Conservation (phyloP, 1,284 basidiomycete genomes). For the Athelia sp. region DNA sequence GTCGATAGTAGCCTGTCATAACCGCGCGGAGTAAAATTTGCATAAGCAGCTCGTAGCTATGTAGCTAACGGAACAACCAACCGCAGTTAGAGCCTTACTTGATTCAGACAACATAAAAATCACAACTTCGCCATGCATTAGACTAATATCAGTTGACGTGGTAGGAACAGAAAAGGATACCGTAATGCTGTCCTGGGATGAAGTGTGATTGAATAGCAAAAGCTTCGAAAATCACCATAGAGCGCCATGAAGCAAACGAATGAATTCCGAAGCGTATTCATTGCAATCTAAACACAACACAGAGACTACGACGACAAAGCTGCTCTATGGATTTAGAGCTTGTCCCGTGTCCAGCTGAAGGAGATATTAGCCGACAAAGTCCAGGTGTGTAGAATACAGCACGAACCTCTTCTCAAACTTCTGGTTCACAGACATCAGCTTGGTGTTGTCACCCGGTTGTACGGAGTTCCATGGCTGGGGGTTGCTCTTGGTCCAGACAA, state of each 20-base stretch:
- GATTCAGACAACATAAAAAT: too few relatives aligned
- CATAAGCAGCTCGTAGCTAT: too few relatives aligned
- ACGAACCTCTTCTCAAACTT: conserved; percentile 67
- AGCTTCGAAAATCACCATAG: too few relatives aligned
- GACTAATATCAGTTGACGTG: too few relatives aligned
- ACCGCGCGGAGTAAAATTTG: too few relatives aligned
- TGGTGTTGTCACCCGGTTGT: conserved; percentile 66
- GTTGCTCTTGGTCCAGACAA: conserved; percentile 77
- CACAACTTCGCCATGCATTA: too few relatives aligned
- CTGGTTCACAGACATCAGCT: conserved; percentile 64
- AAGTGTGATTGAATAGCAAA: too few relatives aligned
- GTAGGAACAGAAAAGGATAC: too few relatives aligned
- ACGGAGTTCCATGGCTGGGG: conserved; percentile 78
- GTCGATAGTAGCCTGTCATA: too few relatives aligned
- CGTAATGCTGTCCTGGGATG: too few relatives aligned
- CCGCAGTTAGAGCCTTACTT: too few relatives aligned
- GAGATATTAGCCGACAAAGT: conserved; percentile 7
- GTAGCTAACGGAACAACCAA: too few relatives aligned
- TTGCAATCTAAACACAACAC: background rate
- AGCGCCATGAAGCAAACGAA: background rate
- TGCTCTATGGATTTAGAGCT: conserved; percentile 39
- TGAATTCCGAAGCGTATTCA: conserved; percentile 3
- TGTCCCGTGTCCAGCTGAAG: conserved; percentile 66
- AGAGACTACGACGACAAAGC: background rate
- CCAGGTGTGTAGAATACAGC: background rate